phyloP scores from a whole-genome alignment of 495 filamentous ascomycete species.

The Hypoxylon lienhwacheense region DNA sequence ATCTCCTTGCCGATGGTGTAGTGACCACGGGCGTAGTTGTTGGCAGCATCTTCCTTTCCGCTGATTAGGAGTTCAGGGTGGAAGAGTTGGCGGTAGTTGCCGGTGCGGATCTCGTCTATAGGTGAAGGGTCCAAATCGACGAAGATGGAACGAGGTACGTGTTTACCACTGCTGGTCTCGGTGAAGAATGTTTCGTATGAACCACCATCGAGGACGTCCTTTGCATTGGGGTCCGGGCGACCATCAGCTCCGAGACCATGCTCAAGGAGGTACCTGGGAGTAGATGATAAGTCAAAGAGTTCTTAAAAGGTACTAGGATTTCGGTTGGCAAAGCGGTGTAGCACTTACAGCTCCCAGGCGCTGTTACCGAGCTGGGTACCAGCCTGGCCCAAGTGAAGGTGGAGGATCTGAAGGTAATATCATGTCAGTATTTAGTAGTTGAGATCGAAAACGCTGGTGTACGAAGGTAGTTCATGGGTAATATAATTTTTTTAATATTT shows the following conservation, averaged over 20 bases:
- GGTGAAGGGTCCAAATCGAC: conserved; percentile 88
- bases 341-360: conserved; percentile 89
- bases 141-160: conserved; percentile 87
- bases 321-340: conserved; percentile 44
- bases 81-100: conserved; percentile 81
- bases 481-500: conserved; percentile 1
- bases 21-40: conserved; percentile 94
- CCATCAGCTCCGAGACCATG: conserved; percentile 84
- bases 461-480: too few relatives aligned
- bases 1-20: conserved; percentile 94
- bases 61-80: conserved; percentile 86
- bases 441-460: not conserved
- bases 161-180: conserved; percentile 83
- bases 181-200: conserved; percentile 92
- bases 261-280: conserved; percentile 80
- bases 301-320: not conserved
- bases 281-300: conserved; percentile 16
- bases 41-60: conserved; percentile 92
- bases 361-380: conserved; percentile 91
- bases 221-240: conserved; percentile 62
- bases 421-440: conserved; percentile 13
- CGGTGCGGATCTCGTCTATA: conserved; percentile 89
- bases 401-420: conserved; percentile 64
- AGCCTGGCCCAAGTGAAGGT: conserved; percentile 92
- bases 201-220: conserved; percentile 64